Evolutionary conservation across 2,329 filamentous ascomycete genomes (phyloP).

Genomic region (Aspergillus hiratsukae): DNA sequence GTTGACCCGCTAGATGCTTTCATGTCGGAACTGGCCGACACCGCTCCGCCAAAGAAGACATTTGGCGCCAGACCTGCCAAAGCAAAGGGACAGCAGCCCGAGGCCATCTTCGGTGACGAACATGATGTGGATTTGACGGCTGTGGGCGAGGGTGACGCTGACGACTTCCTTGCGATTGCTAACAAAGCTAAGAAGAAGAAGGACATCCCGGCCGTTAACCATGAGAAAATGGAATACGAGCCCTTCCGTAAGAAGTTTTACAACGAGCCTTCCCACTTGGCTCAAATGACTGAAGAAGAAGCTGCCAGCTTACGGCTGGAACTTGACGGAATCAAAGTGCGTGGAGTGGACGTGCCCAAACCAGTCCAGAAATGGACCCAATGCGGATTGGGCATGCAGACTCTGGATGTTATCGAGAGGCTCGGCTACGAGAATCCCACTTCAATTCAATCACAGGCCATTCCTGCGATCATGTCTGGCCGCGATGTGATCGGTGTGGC

Average conservation of each 20-base stretch:
- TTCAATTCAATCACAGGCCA: constrained; percentile 89
- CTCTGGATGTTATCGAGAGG: constrained; percentile 75
- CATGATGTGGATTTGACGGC: constrained; percentile 66
- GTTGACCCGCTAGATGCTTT: constrained; percentile 95
- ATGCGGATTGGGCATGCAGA: constrained; percentile 82
- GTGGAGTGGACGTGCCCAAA: constrained; percentile 81
- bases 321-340: constrained; percentile 91
- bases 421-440: constrained; percentile 86
- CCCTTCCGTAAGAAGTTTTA: constrained; percentile 93
- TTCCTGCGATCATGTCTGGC: constrained; percentile 93
- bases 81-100: constrained; percentile 62
- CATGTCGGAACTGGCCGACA: constrained; percentile 68
- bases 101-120: constrained; percentile 81
- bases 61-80: constrained; percentile 33
- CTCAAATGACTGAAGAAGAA: constrained; percentile 78
- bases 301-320: constrained; percentile 76
- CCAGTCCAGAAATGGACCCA: constrained; percentile 97
- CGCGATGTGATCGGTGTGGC: constrained; percentile 93
- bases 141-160: constrained; percentile 57
- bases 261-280: constrained; percentile 79
- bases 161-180: constrained; percentile 60
- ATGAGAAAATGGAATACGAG: constrained; percentile 78
- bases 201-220: constrained; percentile 83
- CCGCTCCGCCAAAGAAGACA: constrained; percentile 41
- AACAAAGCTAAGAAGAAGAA: constrained; percentile 80